Evolutionary conservation across 768 basidiomycete species (phyloP).

Genomic region (Suillus decipiens): DNA sequence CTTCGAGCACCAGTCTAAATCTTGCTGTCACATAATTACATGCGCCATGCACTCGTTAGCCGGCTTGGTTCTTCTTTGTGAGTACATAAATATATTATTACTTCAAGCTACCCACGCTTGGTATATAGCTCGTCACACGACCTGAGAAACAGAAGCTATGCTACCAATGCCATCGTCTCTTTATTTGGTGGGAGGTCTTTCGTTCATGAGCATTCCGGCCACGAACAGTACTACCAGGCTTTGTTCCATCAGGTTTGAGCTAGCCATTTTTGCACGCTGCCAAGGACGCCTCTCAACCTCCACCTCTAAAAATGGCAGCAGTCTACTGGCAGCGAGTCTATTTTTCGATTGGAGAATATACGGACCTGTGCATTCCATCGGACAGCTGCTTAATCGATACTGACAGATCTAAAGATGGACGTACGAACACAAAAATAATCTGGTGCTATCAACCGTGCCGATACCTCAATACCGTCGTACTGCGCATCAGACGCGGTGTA

Average conservation of each 20-base stretch:
- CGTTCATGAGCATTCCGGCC: background rate
- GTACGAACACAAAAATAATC: background rate
- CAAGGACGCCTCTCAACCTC: background rate
- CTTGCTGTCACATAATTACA: background rate
- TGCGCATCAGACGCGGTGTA: background rate
- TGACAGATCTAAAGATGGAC: background rate
- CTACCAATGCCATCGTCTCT: background rate
- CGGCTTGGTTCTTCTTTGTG: background rate
- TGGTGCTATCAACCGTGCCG: background rate
- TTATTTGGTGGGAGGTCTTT: background rate
- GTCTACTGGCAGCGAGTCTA: background rate
- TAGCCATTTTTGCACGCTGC: background rate
- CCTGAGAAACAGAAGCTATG: background rate
- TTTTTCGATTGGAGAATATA: background rate
- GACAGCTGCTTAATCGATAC: too few relatives aligned
- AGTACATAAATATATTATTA: conserved; percentile 4
- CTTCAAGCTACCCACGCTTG: conserved; percentile 1
- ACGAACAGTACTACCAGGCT: background rate
- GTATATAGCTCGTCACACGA: background rate
- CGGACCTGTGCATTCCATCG: background rate
- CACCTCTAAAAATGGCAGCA: background rate
- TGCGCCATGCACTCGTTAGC: background rate
- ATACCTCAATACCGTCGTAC: background rate
- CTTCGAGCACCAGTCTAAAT: background rate
- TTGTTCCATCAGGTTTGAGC: background rate